These are phyloP conservation scores for Aspergillus bertholletiae DNA, from an alignment of 495 filamentous ascomycete genomes.

Conservation along the genomic window DNA sequence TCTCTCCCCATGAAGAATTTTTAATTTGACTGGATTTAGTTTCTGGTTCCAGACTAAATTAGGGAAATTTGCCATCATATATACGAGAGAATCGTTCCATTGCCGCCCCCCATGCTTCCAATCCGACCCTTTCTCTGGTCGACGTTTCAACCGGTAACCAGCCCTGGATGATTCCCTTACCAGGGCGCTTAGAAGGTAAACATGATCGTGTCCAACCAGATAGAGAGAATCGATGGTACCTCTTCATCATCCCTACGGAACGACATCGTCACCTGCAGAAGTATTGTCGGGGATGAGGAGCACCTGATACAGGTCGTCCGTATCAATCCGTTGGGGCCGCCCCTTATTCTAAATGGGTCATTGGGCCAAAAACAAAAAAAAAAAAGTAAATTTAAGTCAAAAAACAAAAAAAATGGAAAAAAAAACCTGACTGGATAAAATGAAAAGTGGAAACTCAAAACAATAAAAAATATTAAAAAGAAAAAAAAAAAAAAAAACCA, in stretches of 20 bases:
- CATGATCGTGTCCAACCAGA: background rate
- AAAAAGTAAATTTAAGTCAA: background rate
- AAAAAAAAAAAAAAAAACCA: background rate
- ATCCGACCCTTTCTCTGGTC: background rate
- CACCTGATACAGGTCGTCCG: background rate
- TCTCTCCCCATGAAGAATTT: background rate
- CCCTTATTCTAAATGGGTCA: background rate
- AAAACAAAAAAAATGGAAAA: constrained; percentile 2
- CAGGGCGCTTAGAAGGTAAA: background rate
- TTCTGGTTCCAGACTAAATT: background rate
- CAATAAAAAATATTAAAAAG: constrained; percentile 1
- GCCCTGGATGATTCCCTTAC: background rate
- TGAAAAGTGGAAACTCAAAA: background rate
- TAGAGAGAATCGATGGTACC: background rate
- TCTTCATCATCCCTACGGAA: background rate
- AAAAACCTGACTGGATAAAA: constrained; percentile 5
- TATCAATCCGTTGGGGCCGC: background rate
- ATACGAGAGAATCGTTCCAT: background rate
- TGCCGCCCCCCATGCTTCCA: background rate
- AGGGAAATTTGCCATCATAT: background rate
- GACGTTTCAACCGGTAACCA: too few relatives aligned
- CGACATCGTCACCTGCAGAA: background rate
- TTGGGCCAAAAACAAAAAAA: background rate
- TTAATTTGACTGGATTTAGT: background rate
- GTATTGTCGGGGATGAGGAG: background rate